phyloP scores from a whole-genome alignment of 306 rosid species.

The Lathyrus tuberosus region DNA sequence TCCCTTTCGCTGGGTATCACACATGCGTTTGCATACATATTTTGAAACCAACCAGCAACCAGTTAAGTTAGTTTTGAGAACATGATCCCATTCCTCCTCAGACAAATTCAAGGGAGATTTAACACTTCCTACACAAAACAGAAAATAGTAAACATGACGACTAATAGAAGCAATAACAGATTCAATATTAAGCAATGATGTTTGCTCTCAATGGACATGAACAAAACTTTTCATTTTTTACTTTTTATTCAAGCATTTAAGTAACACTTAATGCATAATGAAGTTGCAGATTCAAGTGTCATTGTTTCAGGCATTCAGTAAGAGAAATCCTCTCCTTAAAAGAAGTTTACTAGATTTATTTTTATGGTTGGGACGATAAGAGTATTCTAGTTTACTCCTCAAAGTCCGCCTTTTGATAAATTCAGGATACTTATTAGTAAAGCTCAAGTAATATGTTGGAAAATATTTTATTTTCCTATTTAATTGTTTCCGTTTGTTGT shows the following conservation, averaged over 20 bases:
- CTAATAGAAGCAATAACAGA: neutral
- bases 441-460: too few species aligned
- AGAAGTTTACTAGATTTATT: too few species aligned
- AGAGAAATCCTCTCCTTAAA: too few species aligned
- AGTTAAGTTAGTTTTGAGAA: slow-evolving; percentile 61
- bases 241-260: neutral
- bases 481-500: too few species aligned
- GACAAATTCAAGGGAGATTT: slow-evolving; percentile 59
- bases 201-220: neutral
- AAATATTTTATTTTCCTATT: too few species aligned
- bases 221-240: neutral
- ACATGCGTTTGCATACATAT: slow-evolving; percentile 61
- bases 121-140: slow-evolving; percentile 58
- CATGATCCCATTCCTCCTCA: slow-evolving; percentile 75
- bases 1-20: slow-evolving; percentile 54
- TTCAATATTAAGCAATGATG: neutral
- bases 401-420: too few species aligned
- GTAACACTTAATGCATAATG: neutral
- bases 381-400: too few species aligned
- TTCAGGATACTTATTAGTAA: too few species aligned
- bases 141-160: neutral
- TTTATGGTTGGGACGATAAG: too few species aligned
- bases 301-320: too few species aligned
- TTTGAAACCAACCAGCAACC: slow-evolving; percentile 86
- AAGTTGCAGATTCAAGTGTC: too few species aligned